Evolutionary conservation across 768 basidiomycete genomes (phyloP).

Genomic region (Amanita pallidorosea): DNA sequence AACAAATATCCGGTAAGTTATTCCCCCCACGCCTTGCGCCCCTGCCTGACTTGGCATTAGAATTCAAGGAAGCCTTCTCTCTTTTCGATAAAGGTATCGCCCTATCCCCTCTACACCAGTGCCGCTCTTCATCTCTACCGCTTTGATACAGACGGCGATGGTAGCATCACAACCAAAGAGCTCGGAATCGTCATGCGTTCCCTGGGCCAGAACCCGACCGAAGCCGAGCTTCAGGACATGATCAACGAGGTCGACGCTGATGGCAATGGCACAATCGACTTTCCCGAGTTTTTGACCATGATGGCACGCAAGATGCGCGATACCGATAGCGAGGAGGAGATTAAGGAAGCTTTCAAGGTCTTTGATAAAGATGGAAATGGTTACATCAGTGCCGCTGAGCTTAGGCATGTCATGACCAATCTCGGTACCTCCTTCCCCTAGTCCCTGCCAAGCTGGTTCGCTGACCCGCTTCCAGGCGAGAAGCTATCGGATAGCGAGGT

Average conservation of each 20-base stretch:
- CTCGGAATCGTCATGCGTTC: constrained; percentile 6
- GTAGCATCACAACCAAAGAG: constrained; percentile 6
- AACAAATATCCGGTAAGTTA: constrained; percentile 15
- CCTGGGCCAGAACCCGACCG: constrained; percentile 6
- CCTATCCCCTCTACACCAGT: background rate
- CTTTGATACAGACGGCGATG: constrained; percentile 3
- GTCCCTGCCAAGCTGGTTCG: background rate
- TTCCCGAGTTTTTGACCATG: constrained; percentile 8
- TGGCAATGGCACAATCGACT: constrained; percentile 8
- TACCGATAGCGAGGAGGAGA: constrained; percentile 8
- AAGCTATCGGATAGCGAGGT: constrained; percentile 21
- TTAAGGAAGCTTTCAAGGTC: constrained; percentile 9
- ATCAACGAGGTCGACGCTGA: constrained; percentile 8
- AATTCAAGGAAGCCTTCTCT: constrained; percentile 17
- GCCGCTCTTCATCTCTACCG: too few species aligned
- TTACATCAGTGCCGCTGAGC: constrained; percentile 15
- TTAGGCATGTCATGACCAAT: constrained; percentile 18
- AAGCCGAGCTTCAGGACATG: constrained; percentile 8
- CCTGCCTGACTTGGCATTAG: constrained; percentile 6
- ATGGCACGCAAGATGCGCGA: constrained; percentile 8
- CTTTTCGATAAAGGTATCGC: constrained; percentile 16
- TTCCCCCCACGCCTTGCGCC: background rate
- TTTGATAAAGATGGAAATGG: constrained; percentile 18
- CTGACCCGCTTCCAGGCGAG: constrained; percentile 14
- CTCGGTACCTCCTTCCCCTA: constrained; percentile 10